Evolutionary conservation across 2,329 filamentous ascomycete species (phyloP), one percentile per base, ranked within the genome.

Genomic region (Colletotrichum cuscutae): DNA sequence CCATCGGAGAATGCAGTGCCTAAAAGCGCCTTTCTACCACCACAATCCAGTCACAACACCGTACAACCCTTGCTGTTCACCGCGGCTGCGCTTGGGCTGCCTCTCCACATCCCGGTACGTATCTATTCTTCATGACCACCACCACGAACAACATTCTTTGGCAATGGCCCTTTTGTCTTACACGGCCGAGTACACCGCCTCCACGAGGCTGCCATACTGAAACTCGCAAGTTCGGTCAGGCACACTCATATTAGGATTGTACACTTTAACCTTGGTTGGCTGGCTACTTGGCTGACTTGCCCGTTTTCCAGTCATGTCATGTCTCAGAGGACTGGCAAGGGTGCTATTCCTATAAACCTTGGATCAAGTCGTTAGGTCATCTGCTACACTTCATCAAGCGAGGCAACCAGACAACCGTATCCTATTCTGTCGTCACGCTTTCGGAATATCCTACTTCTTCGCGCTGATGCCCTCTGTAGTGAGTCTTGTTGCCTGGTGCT

Each of bases 81-180:
- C 60, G 68, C 68, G 68, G 64, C 69, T 63, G 69, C 70, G 65
- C 66, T 65, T 72, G 60, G 66, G 66, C 56, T 65, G 46, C 70
- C 70, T 72, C 66, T 72, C 60, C 71, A 64, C 59, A 53, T 19
- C 28, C 2, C 2, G 37, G 54, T 64, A 69, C 70, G 65, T 72
- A 30, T 30, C 59, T 24, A 49, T 13, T 65, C 24, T 26, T 13
- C 15, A 32, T 26, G 15, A 35, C 11, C 30, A 53, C 22, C 52
- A n/a, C 30, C 24, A 22, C 35, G 13, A 32, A 19, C 22, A 42
- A 42, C 37, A 15, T 42, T 42, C 37, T 42, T 42, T 19, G 37
- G 19, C 13, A 42, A 15, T 15, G 37, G 37, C 13, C 37, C 4
- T 35, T 35, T 35, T 26, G 22, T 56, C n/a, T 22, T 15, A n/a